These are phyloP conservation scores for Trichoderma asperelloides DNA, from an alignment of 495 filamentous ascomycete genomes.

Conservation along the genomic window DNA sequence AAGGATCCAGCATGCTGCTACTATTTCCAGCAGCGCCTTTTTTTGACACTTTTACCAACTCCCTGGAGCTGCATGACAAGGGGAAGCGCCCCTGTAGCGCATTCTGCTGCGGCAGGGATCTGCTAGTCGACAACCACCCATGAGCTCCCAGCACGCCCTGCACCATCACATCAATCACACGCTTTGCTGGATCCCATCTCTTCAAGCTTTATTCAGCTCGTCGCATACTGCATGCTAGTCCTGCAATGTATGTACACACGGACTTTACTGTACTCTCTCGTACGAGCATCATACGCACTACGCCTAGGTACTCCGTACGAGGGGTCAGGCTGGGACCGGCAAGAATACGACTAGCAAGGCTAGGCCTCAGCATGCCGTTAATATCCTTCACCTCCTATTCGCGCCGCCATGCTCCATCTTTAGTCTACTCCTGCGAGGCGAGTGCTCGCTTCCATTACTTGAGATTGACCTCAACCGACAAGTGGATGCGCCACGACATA, in stretches of 20 bases:
- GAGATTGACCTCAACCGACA: background rate
- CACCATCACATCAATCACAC: constrained; percentile 6
- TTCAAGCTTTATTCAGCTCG: background rate
- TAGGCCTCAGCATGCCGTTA: background rate
- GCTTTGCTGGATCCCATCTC: background rate
- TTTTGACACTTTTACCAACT: constrained; percentile 6
- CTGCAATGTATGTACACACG: background rate
- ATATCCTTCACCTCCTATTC: constrained; percentile 6
- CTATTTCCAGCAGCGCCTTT: background rate
- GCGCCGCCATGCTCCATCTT: background rate
- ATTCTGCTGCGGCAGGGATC: background rate
- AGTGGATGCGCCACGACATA: background rate
- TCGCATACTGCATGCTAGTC: background rate
- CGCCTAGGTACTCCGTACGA: background rate
- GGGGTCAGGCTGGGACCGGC: background rate
- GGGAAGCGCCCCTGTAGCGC: background rate
- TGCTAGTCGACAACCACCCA: background rate
- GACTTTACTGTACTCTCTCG: background rate
- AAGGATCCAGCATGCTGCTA: background rate
- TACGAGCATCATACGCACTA: too few relatives aligned
- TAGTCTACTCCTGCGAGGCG: background rate
- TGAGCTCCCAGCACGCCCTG: background rate
- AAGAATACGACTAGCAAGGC: background rate
- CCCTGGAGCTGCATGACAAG: constrained; percentile 4
- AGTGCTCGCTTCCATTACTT: background rate